Base-by-base conservation (phyloP, 2,329 filamentous ascomycete species). In the Cordyceps cateniannulata region DNA sequence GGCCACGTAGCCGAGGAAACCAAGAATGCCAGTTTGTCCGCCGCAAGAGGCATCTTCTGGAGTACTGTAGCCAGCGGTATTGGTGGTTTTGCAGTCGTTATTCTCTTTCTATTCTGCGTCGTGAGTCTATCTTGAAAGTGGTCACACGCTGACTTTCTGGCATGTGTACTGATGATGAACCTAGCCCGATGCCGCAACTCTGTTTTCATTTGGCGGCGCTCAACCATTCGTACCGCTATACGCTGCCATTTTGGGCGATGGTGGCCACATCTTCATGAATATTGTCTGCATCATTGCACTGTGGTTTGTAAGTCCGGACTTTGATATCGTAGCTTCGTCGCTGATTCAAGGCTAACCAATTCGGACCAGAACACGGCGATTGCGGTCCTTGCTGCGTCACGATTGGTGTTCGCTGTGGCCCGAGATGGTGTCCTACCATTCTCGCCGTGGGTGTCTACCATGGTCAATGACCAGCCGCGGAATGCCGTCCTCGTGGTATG, bases 1-100 rank as follows among this genome's bases (percentile, higher is more conserved):
- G 83, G 83, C 2, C 83, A 85, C 64, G 81, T 86, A 29, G 81
- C 81, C 0, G 83, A 86, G 64, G 83, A 85, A 67, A 86, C 83
- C 1, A 82, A 84, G 68, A 82, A 85, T 63, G 83, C 82, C 2
- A 77, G 74, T 22, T 53, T 81, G 1, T 76, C 79, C n/a, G 82
- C 83, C 8, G 83, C 83, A 0, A 74, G 79, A 25, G 83, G 81
- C 40, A 85, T 85, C 60, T 86, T 85, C 69, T 84, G 79, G 76
- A 85, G 82, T 66, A 84, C 83, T 1, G 75, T 83, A 7, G 80
- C 76, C 8, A 84, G 82, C 55, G 83, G 81, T 1, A 66, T 84
- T 9, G 81, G 83, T 1, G 83, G 82, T 3, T 78, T 85, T 57
- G 70, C 75, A 1, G 76, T 81, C 1, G 81, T 86, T 8, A 82